Evolutionary conservation across 2,329 filamentous ascomycete species (phyloP).

Genomic region (Colletotrichum eremochloae): DNA sequence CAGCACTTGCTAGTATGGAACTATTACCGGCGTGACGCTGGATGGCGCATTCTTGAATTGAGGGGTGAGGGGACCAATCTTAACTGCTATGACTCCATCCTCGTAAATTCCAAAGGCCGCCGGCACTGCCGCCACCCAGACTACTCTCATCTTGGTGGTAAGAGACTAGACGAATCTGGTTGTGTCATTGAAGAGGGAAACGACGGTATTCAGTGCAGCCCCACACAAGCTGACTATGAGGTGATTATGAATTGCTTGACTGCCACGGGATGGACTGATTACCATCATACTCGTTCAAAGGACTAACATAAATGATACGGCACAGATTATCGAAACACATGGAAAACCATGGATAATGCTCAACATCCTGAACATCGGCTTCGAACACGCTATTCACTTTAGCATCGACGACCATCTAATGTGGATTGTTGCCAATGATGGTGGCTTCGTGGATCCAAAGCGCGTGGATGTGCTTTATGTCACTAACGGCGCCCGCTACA

Average conservation of each 20-base stretch:
- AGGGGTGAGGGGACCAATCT: conserved; percentile 20
- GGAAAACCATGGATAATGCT: conserved; percentile 31
- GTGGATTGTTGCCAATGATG: conserved; percentile 67
- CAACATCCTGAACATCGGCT: conserved; percentile 25
- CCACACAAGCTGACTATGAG: conserved; percentile 21
- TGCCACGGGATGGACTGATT: background rate
- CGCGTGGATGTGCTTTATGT: conserved; percentile 49
- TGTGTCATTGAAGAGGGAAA: conserved; percentile 21
- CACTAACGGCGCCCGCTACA: conserved; percentile 66
- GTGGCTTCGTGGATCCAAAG: conserved; percentile 65
- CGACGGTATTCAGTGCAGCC: conserved; percentile 16
- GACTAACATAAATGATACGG: too few species aligned
- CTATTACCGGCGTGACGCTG: conserved; percentile 27
- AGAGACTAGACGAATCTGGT: conserved; percentile 14
- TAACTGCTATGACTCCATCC: conserved; percentile 69
- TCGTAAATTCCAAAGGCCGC: conserved; percentile 72
- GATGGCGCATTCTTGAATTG: conserved; percentile 24
- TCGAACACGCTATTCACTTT: conserved; percentile 41
- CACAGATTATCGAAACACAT: conserved; percentile 15
- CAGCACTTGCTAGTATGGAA: conserved; percentile 22
- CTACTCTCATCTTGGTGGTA: background rate
- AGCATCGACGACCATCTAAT: conserved; percentile 66
- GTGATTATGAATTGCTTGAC: background rate
- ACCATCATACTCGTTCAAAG: background rate
- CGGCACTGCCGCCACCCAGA: conserved; percentile 59